Percentiles rank a stretch among this genome's conserved stretches.
Evolutionary conservation across 148 eudicot species (phyloP).

Genomic region (Suaeda aralocaspica): DNA sequence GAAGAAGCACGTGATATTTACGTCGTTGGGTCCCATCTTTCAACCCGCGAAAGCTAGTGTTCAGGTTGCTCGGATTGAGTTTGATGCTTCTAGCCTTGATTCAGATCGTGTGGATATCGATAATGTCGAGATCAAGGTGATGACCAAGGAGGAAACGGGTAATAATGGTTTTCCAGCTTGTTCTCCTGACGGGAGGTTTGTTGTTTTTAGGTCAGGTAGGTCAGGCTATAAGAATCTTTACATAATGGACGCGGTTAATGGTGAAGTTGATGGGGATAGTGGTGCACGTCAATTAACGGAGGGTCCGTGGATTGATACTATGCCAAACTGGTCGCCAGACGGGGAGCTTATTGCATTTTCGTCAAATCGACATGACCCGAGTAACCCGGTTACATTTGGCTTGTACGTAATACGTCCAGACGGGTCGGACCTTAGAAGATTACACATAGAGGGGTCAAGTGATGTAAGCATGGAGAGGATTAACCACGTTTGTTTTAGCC

Average conservation of each 20-base stretch:
- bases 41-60: slow-evolving; percentile 43
- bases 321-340: slow-evolving; percentile 87
- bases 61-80: slow-evolving; percentile 61
- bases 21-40: slow-evolving; percentile 68
- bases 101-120: slow-evolving; percentile 20
- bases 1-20: slow-evolving; percentile 53
- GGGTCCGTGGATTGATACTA: slow-evolving; percentile 79
- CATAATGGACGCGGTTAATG: slow-evolving; percentile 54
- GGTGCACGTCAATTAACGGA: slow-evolving; percentile 54
- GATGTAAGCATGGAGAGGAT: slow-evolving; percentile 52
- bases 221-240: slow-evolving; percentile 74
- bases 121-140: slow-evolving; percentile 35
- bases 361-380: slow-evolving; percentile 64
- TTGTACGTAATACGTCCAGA: slow-evolving; percentile 54
- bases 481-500: slow-evolving; percentile 77
- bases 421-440: slow-evolving; percentile 46
- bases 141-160: slow-evolving; percentile 55
- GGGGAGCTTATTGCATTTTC: slow-evolving; percentile 76
- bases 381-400: slow-evolving; percentile 41
- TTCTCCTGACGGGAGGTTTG: slow-evolving; percentile 71
- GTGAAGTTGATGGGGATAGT: slow-evolving; percentile 47
- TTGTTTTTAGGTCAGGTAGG: slow-evolving; percentile 81
- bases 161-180: slow-evolving; percentile 79
- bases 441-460: slow-evolving; percentile 40
- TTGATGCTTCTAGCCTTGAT: slow-evolving; percentile 30